Base-by-base conservation (phyloP, 2,329 filamentous ascomycete species). In the Colletotrichum sublineola region DNA sequence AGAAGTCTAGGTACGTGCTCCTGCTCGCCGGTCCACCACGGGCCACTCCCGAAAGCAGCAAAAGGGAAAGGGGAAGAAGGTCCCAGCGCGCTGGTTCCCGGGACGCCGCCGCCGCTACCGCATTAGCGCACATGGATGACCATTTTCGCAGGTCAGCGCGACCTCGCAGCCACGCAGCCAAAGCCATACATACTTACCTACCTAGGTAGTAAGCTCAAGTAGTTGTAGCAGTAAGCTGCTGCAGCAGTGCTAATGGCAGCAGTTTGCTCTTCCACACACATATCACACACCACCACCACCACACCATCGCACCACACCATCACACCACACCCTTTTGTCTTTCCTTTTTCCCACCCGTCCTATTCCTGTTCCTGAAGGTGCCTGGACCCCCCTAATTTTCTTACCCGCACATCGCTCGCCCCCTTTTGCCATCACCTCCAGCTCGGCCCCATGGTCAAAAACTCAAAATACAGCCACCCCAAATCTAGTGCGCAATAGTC, bases 1-100 rank as follows among this genome's bases (percentile, higher is more conserved):
- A 64, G n/a, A 40, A 24, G 6, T 15, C 15, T 20, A 18, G 42
- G 42, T 44, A 6, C 24, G 6, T 20, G 6, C 18, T 18, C 3
- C 5, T 20, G 8, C 38, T 29, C 33, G n/a, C 40, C 18, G 55
- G 38, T 33, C 67, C 67, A 73, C 70, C 55, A 62, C 70, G 67
- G 70, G 70, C 61, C 67, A 65, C 66, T 73, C 70, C 70, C 70
- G 70, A 72, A 57, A 44, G 31, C 56, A 71, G 40, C 38, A 20
- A 67, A 44, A 63, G 33, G 52, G 48, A 40, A 36, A 40, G 29
- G 58, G 63, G n/a, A 67, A 55, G 31, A 53, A 60, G 69, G 69
- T 71, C 70, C 70, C 70, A 66, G 61, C 70, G 70, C 62, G 61
- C 64, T 73, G 70, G 70, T 73, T 71, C 70, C 70, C 67, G 70